Base-by-base conservation (phyloP, 140 eudicot genomes). In the Ambrosia hybrid region DNA sequence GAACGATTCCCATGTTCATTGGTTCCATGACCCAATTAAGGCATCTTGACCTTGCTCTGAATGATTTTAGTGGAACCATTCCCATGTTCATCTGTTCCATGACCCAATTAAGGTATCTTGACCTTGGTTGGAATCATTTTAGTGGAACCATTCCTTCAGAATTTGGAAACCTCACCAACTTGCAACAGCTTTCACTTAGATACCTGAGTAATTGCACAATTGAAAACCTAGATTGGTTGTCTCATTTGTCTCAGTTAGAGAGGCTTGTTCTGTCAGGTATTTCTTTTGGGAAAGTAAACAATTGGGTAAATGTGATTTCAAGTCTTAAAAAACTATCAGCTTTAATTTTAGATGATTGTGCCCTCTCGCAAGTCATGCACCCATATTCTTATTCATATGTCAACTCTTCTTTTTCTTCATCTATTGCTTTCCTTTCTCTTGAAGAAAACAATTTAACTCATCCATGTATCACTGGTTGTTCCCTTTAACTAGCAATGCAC, bases 201-300 rank as follows among this genome's bases (percentile, higher is more conserved):
- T 9, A 0, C 3, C 0, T 48, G 3, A 48, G 2, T 9, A 48
- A 10, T 10, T 48, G n/a, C n/a, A 9, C 52, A 48, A 48, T 48
- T 48, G 52, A 48, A 48, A 48, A 53, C 30, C 59, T 53, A 14
- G 59, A 53, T 14, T 53, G 59, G 59, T 53, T 53, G 30, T 53
- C 59, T n/a, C 59, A 15, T 53, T 6, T 53, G 30, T 53, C 59
- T 53, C 30, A 12, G 26, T 53, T 53, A 8, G 59, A 53, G 8
- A 4, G 3, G 0, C 59, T 53, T 53, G 30, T 0, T 2, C 5
- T 53, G 59, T 53, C 59, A 53, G 16, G 59, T n/a, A 53, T 1
- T 53, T 14, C 59, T 53, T 30, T 53, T 2, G 9, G 2, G 17
- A 48, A 10, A 48, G 52, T 9, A 48, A 11, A 48, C 13, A 9